A percentile compares a stretch with the other conserved stretches of the same genome.
Conservation (phyloP, 2,329 filamentous ascomycete species). For the Tolypocladium ovalisporum region DNA sequence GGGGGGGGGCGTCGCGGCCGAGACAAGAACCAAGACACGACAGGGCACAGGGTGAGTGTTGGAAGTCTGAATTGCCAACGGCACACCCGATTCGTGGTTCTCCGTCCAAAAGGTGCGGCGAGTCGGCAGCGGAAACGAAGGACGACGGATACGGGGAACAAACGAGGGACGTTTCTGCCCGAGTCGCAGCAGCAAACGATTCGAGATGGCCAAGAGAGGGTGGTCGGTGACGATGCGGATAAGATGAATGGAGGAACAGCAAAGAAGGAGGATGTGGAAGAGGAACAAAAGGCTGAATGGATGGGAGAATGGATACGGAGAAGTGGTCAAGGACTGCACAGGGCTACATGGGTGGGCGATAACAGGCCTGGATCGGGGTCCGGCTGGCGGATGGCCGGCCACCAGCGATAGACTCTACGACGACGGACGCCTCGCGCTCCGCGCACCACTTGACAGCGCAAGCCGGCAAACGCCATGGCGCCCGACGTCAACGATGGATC, state of each 20-base stretch:
- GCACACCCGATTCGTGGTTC: background rate
- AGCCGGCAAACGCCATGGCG: background rate
- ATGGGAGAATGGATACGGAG: background rate
- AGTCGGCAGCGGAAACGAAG: background rate
- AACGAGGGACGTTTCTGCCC: background rate
- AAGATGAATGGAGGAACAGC: background rate
- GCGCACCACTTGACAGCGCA: background rate
- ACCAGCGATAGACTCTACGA: background rate
- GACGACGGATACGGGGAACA: background rate
- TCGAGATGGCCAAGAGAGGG: background rate
- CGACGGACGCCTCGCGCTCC: background rate
- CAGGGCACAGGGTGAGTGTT: background rate
- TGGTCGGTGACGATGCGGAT: slow-evolving; percentile 2
- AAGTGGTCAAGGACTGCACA: background rate
- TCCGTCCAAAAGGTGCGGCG: background rate
- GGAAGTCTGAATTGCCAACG: background rate
- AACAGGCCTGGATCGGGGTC: background rate
- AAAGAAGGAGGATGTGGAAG: slow-evolving; percentile 4
- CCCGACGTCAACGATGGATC: background rate
- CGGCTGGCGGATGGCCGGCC: background rate
- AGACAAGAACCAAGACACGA: background rate
- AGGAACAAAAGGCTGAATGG: background rate
- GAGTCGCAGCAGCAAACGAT: background rate
- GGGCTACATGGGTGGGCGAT: background rate
- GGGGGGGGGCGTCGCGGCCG: background rate